Base-by-base conservation (phyloP, 768 basidiomycete genomes). In the Russula sp. region DNA sequence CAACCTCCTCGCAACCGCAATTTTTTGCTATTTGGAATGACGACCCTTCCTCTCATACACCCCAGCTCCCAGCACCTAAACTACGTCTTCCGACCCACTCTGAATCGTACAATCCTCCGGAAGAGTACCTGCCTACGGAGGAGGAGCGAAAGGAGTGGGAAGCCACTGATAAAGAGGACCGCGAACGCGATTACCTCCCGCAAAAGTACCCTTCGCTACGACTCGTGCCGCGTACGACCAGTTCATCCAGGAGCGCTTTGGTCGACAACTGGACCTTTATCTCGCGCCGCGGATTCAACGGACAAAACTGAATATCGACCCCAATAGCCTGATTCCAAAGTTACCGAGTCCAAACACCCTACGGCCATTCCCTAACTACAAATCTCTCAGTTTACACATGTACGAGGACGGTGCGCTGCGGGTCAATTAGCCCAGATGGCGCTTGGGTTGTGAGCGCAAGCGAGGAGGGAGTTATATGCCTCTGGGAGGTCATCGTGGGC, bases 81-180 rank as follows among this genome's bases (percentile, higher is more conserved):
- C 84, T 85, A 2, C 82, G 83, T 18, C 85, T 97, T 1, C 97
- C 97, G 3, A 91, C 87, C 14, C 90, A 98, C 69, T 86, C 89
- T n/a, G 95, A 98, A 76, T 98, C 96, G 0, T 99, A 98, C 75
- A 99, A 99, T 73, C 97, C 97, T 36, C 97, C 97, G 7, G 92
- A 88, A 71, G 97, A 99, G 77, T 98, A 98, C 75, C 81, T 99
- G 9, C 92, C 91, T 5, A 88, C 90, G 1, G 85, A 87, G 57
- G 82, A 84, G 66, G 96, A 98, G 74, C 84, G 83, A 61, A 82
- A 85, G 67, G 83, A 85, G 71, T 98, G 93, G 90, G 87, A 93
- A 71, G 84, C 79, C 42, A 80, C 80, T 42, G 94, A 97, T 62
- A 83, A 87, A 59, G 94, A 95, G 74, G 94, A 98, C 73, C 84